phyloP scores from a whole-genome alignment of 768 basidiomycete species.

The Phlebiopsis gigantea region DNA sequence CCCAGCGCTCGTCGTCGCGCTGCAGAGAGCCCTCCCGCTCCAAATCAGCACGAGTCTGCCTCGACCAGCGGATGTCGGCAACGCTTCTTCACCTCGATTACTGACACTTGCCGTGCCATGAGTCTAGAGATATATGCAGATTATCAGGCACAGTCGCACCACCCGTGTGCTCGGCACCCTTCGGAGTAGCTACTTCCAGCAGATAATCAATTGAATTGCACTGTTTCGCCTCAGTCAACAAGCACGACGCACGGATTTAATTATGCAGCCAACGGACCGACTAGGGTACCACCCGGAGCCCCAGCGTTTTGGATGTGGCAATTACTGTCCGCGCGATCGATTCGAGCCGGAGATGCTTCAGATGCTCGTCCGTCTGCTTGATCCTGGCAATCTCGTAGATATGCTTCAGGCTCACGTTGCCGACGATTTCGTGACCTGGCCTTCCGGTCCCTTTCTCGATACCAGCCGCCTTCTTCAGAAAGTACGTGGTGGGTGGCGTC shows the following conservation, averaged over 20 bases:
- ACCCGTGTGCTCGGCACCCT: conserved; percentile 4
- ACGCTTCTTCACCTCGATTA: neutral
- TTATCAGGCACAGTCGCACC: conserved; percentile 14
- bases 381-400: conserved; percentile 98
- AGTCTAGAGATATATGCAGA: conserved; percentile 9
- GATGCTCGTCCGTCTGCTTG: conserved; percentile 84
- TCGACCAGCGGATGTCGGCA: conserved; percentile 6
- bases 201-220: conserved; percentile 15
- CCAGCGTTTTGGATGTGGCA: conserved; percentile 84
- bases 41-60: conserved; percentile 13
- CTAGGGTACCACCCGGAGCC: conserved; percentile 87
- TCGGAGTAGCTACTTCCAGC: conserved; percentile 2
- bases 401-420: conserved; percentile 91
- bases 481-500: conserved; percentile 84
- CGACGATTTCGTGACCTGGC: conserved; percentile 72
- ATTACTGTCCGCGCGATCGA: conserved; percentile 84
- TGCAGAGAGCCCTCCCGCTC: neutral
- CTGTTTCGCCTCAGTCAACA: neutral
- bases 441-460: conserved; percentile 87
- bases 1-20: conserved; percentile 2
- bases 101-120: conserved; percentile 8
- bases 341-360: conserved; percentile 83
- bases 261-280: conserved; percentile 16
- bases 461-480: conserved; percentile 86
- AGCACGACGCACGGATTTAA: conserved; percentile 12